These are phyloP conservation scores for Solanum tarijense DNA, from an alignment of 257 asterid genomes.

Conservation along the genomic window DNA sequence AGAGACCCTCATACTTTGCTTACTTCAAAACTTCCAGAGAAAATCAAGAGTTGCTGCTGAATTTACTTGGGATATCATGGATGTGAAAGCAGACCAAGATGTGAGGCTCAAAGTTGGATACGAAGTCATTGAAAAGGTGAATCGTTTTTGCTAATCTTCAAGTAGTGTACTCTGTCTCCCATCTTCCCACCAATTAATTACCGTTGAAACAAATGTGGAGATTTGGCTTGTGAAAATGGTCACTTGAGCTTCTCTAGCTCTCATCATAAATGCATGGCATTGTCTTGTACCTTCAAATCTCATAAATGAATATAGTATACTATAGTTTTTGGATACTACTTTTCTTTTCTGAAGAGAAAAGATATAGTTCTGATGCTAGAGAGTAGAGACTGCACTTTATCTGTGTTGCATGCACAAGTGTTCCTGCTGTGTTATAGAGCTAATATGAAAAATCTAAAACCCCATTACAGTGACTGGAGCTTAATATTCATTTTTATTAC, in stretches of 20 bases:
- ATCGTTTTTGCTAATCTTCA: background rate
- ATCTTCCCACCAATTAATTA: background rate
- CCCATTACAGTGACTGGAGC: background rate
- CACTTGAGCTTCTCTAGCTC: background rate
- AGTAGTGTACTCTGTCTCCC: background rate
- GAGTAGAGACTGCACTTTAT: background rate
- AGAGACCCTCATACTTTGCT: background rate
- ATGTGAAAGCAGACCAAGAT: constrained; percentile 70
- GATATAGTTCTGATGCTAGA: background rate
- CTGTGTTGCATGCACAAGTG: background rate
- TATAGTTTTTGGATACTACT: background rate
- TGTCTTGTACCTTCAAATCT: background rate
- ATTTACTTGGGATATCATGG: constrained; percentile 48
- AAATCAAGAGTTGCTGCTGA: constrained; percentile 63
- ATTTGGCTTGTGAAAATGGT: background rate
- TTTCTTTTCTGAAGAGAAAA: background rate
- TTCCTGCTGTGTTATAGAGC: background rate
- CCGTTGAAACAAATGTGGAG: background rate
- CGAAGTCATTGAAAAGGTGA: constrained; percentile 61
- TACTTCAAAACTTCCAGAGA: constrained; percentile 25
- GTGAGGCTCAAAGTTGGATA: constrained; percentile 75
- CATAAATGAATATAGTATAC: background rate
- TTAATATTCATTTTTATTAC: background rate
- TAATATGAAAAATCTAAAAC: background rate
- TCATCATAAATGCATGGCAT: background rate